Percentiles rank a stretch among this genome's conserved stretches.
Evolutionary conservation across 352 stramenopile genomes (phyloP).

Genomic region (Globisporangium yorkense): DNA sequence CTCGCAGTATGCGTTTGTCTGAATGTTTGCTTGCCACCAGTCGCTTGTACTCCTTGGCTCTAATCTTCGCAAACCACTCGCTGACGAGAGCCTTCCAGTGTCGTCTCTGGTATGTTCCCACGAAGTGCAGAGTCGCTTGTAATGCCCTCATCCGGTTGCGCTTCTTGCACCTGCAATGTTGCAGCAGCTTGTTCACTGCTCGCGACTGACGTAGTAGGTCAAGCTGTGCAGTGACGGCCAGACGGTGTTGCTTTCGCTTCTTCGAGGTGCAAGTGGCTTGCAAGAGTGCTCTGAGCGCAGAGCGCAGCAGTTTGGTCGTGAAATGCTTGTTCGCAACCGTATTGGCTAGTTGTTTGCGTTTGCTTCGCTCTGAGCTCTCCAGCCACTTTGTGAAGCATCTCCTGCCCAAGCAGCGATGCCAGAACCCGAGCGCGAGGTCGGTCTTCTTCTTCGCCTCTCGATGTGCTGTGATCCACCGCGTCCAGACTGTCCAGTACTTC

Average conservation of each 20-base stretch:
- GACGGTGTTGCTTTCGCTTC: neutral
- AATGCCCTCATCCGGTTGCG: constrained; percentile 1
- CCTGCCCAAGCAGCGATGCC: constrained; percentile 25
- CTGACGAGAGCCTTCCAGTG: constrained; percentile 18
- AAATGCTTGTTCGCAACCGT: neutral
- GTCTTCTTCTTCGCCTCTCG: constrained; percentile 24
- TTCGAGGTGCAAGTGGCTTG: neutral
- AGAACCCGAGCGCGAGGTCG: constrained; percentile 25
- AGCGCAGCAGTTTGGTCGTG: neutral
- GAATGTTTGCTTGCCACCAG: neutral
- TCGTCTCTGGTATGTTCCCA: constrained; percentile 10
- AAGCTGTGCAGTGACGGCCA: neutral
- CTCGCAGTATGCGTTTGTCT: neutral
- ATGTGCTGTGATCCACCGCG: constrained; percentile 11
- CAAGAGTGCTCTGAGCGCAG: neutral
- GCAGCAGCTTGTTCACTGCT: neutral
- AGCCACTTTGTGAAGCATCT: constrained; percentile 36
- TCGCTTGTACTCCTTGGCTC: neutral
- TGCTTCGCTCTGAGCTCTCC: constrained; percentile 11
- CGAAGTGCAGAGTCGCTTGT: constrained; percentile 15
- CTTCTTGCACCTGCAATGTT: neutral
- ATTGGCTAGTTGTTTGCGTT: constrained; percentile 14
- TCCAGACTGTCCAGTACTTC: constrained; percentile 36
- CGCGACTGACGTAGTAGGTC: neutral
- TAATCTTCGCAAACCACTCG: constrained; percentile 12